Evolutionary conservation across 2,329 filamentous ascomycete species (phyloP).

Genomic region (Bisporella sp.): DNA sequence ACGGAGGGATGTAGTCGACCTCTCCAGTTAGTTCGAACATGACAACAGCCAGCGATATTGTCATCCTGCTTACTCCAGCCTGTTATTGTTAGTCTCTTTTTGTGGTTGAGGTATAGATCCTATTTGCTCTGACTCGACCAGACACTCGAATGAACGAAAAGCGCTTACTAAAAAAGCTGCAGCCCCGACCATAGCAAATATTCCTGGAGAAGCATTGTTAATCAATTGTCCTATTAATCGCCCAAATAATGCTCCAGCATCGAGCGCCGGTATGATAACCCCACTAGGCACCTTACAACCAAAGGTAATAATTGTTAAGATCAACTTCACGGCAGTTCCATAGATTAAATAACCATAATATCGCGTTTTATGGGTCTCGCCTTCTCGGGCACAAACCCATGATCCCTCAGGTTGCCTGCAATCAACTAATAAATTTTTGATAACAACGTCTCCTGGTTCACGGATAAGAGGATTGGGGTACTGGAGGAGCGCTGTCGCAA

Average conservation of each 20-base stretch:
- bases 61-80: conserved; percentile 50
- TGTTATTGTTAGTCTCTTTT: neutral
- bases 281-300: conserved; percentile 54
- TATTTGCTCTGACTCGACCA: no score
- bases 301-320: conserved; percentile 51
- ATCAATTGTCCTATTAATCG: conserved; percentile 39
- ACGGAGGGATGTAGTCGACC: conserved; percentile 48
- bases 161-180: conserved; percentile 43
- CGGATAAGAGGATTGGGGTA: conserved; percentile 48
- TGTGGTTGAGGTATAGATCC: no score
- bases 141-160: no score
- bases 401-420: conserved; percentile 34
- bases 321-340: conserved; percentile 45
- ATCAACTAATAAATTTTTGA: conserved; percentile 50
- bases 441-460: conserved; percentile 47
- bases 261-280: conserved; percentile 53
- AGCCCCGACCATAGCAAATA: conserved; percentile 55
- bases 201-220: conserved; percentile 42
- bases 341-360: conserved; percentile 46
- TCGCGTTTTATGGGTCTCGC: conserved; percentile 25
- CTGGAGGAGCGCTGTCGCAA: conserved; percentile 46
- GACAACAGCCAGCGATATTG: conserved; percentile 49
- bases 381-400: conserved; percentile 47
- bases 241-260: conserved; percentile 51
- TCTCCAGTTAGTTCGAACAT: conserved; percentile 57